phyloP scores from a whole-genome alignment of 2,329 filamentous ascomycete species.

The Juglanconis sp. region DNA sequence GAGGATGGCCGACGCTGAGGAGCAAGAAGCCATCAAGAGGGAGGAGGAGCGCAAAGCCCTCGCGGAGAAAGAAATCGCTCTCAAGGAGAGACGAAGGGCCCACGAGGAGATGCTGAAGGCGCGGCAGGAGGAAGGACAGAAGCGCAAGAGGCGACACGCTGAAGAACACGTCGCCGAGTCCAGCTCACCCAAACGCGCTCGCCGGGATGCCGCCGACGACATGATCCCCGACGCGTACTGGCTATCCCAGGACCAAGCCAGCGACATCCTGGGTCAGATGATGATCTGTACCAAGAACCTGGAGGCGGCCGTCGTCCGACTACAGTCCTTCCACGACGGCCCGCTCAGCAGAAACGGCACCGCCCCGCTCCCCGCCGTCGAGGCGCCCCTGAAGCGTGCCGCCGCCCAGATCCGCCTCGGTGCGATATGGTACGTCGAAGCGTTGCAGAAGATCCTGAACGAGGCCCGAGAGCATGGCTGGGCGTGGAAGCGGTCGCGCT shows the following conservation, averaged over 20 bases:
- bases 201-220: no score
- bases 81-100: background rate
- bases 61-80: background rate
- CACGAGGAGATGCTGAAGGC: background rate
- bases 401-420: background rate
- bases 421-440: background rate
- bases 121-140: no score
- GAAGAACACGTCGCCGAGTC: no score
- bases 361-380: no score
- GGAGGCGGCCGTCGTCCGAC: background rate
- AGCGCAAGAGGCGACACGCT: no score
- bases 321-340: background rate
- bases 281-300: background rate
- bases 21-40: background rate
- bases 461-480: background rate
- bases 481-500: background rate
- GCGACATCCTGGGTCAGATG: background rate
- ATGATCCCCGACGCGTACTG: background rate
- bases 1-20: slow-evolving; percentile 2
- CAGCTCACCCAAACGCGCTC: no score
- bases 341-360: background rate
- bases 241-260: background rate
- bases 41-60: background rate
- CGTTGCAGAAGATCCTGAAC: background rate
- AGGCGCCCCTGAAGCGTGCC: no score